Percentiles rank a stretch among this genome's conserved stretches.
Conservation (phyloP, 768 basidiomycete genomes). For the Leccinum subtestaceum region DNA sequence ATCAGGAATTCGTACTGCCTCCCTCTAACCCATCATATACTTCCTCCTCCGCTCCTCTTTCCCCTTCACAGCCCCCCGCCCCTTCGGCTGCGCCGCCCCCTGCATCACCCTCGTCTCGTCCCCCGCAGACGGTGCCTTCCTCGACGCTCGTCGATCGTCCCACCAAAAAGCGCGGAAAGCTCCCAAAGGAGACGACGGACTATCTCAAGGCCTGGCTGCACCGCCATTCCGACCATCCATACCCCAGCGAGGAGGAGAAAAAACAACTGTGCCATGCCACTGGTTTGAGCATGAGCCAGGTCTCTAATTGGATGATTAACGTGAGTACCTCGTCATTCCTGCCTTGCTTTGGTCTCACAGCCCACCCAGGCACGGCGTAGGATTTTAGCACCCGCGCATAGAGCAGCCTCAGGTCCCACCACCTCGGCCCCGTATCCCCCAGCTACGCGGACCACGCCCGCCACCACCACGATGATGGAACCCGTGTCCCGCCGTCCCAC, state of each 20-base stretch:
- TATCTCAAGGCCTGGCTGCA: slow-evolving; percentile 87
- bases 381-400: slow-evolving; percentile 15
- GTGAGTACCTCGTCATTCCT: slow-evolving; percentile 39
- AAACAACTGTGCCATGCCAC: slow-evolving; percentile 85
- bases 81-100: slow-evolving; percentile 38
- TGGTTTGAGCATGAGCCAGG: slow-evolving; percentile 84
- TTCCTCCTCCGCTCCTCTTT: slow-evolving; percentile 36
- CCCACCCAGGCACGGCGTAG: slow-evolving; percentile 54
- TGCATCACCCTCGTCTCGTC: slow-evolving; percentile 44
- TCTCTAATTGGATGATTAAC: slow-evolving; percentile 94
- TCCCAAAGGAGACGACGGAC: slow-evolving; percentile 89
- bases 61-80: slow-evolving; percentile 36
- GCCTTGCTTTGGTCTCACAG: slow-evolving; percentile 13
- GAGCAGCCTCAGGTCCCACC: slow-evolving; percentile 71
- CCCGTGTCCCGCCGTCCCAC: slow-evolving; percentile 56
- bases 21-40: slow-evolving; percentile 11
- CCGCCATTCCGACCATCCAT: slow-evolving; percentile 85
- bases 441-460: slow-evolving; percentile 34
- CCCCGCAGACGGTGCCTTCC: slow-evolving; percentile 48
- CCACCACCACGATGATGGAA: slow-evolving; percentile 27
- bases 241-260: slow-evolving; percentile 81
- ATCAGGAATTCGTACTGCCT: slow-evolving; percentile 52
- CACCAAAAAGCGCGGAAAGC: slow-evolving; percentile 79
- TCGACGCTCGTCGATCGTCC: slow-evolving; percentile 73
- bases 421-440: slow-evolving; percentile 64